phyloP scores from a whole-genome alignment of 225 moss, liverwort and hornwort genomes.

The Sphagnum tenellum region DNA sequence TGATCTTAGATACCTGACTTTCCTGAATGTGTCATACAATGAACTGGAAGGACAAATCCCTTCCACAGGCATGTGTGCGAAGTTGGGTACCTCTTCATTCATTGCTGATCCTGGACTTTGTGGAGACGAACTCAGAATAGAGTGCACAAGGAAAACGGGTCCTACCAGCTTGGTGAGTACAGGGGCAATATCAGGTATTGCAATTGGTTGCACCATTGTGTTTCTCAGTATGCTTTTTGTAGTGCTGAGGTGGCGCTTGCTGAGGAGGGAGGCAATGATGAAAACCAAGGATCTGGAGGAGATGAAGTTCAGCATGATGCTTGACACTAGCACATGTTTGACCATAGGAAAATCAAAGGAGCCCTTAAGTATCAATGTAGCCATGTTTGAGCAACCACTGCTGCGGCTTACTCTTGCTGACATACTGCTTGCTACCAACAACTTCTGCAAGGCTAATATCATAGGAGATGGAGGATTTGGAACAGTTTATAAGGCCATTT shows the following conservation, averaged over 20 bases:
- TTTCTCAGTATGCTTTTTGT: slow-evolving; percentile 38
- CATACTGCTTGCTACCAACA: slow-evolving; percentile 68
- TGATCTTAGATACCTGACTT: slow-evolving; percentile 19
- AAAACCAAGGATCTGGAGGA: slow-evolving; percentile 28
- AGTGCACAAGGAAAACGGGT: no score
- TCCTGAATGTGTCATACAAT: slow-evolving; percentile 37
- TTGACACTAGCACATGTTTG: slow-evolving; percentile 42
- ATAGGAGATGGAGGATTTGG: slow-evolving; percentile 88
- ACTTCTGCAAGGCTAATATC: slow-evolving; percentile 80
- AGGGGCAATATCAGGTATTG: slow-evolving; percentile 50
- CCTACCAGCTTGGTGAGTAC: slow-evolving; percentile 8
- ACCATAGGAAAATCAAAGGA: slow-evolving; percentile 57
- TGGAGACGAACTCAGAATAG: not conserved
- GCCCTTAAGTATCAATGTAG: slow-evolving; percentile 77
- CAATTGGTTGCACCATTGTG: slow-evolving; percentile 43
- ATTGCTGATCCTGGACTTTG: slow-evolving; percentile 19
- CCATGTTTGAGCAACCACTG: slow-evolving; percentile 75
- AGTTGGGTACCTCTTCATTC: slow-evolving; percentile 12
- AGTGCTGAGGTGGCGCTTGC: slow-evolving; percentile 41
- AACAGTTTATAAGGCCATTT: slow-evolving; percentile 67
- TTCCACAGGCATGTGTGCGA: slow-evolving; percentile 18
- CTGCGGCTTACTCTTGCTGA: slow-evolving; percentile 66
- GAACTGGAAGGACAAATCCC: slow-evolving; percentile 22
- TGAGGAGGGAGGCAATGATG: slow-evolving; percentile 28
- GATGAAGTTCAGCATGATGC: slow-evolving; percentile 53